phyloP scores from a whole-genome alignment of 768 basidiomycete species.

The Suillus spraguei region DNA sequence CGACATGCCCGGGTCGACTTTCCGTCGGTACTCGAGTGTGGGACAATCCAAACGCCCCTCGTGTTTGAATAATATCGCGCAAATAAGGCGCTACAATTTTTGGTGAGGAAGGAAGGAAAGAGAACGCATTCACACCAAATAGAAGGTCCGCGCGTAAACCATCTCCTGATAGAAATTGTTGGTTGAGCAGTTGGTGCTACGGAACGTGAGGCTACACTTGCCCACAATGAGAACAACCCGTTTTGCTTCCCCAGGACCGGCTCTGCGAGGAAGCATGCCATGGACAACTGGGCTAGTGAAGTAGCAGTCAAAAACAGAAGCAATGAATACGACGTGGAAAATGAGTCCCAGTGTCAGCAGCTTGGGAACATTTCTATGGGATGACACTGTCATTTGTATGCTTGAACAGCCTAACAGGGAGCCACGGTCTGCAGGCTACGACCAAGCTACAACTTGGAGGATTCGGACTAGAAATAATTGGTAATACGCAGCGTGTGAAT shows the following conservation, averaged over 20 bases:
- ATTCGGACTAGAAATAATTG: no score
- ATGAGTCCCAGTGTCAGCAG: slow-evolving; percentile 68
- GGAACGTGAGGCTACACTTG: slow-evolving; percentile 30
- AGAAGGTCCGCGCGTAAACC: slow-evolving; percentile 83
- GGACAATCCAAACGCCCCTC: slow-evolving; percentile 82
- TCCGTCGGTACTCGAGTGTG: slow-evolving; percentile 90
- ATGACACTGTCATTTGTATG: slow-evolving; percentile 18
- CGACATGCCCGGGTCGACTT: slow-evolving; percentile 86
- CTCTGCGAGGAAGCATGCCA: slow-evolving; percentile 66
- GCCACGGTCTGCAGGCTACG: background rate
- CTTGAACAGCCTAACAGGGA: background rate
- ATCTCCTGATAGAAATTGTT: slow-evolving; percentile 56
- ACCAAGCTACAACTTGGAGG: no score
- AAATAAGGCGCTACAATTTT: slow-evolving; percentile 74
- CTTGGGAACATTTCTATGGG: slow-evolving; percentile 28
- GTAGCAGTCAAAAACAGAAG: slow-evolving; percentile 83
- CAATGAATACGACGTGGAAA: slow-evolving; percentile 76
- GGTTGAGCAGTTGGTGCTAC: background rate
- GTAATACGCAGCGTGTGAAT: background rate
- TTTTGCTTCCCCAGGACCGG: slow-evolving; percentile 55
- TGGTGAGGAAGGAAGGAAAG: slow-evolving; percentile 48
- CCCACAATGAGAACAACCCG: slow-evolving; percentile 82
- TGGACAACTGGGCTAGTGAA: slow-evolving; percentile 83
- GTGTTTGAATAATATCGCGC: slow-evolving; percentile 60
- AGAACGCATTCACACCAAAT: slow-evolving; percentile 65